These are phyloP conservation scores for Setomelanomma holmii DNA, from an alignment of 2,329 filamentous ascomycete species.

Conservation along the genomic window DNA sequence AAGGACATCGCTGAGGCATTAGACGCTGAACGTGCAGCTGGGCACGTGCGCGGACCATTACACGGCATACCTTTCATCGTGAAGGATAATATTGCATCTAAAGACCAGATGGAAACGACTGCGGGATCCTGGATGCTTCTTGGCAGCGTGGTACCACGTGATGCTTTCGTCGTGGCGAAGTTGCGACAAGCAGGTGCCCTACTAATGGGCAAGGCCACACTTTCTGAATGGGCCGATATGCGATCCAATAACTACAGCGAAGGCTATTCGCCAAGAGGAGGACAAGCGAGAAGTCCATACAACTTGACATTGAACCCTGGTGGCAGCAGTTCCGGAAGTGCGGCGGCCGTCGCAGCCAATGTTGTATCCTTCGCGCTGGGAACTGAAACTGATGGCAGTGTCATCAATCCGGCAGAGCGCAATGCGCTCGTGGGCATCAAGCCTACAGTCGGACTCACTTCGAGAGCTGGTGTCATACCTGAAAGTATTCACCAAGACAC, in stretches of 20 bases:
- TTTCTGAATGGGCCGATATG: conserved; percentile 73
- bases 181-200: conserved; percentile 72
- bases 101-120: conserved; percentile 76
- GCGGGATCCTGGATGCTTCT: conserved; percentile 73
- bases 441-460: conserved; percentile 76
- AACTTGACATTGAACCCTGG: conserved; percentile 72
- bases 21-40: conserved; percentile 66
- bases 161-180: conserved; percentile 68
- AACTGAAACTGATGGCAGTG: conserved; percentile 73
- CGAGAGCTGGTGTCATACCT: conserved; percentile 64
- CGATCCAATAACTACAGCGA: conserved; percentile 44
- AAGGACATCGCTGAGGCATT: conserved; percentile 66
- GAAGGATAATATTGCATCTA: conserved; percentile 67
- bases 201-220: conserved; percentile 70
- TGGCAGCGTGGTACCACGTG: conserved; percentile 70
- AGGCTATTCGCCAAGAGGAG: conserved; percentile 42
- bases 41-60: conserved; percentile 67
- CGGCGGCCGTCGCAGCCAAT: conserved; percentile 69
- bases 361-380: conserved; percentile 70
- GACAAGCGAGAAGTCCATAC: conserved; percentile 59
- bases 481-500: conserved; percentile 73
- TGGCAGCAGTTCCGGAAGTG: conserved; percentile 72
- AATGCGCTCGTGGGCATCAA: conserved; percentile 77
- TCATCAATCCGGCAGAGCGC: conserved; percentile 75
- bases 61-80: conserved; percentile 79